Evolutionary conservation across 2,329 filamentous ascomycete genomes (phyloP), one percentile per base, ranked within the genome.

Genomic region (Colletotrichum sp.): DNA sequence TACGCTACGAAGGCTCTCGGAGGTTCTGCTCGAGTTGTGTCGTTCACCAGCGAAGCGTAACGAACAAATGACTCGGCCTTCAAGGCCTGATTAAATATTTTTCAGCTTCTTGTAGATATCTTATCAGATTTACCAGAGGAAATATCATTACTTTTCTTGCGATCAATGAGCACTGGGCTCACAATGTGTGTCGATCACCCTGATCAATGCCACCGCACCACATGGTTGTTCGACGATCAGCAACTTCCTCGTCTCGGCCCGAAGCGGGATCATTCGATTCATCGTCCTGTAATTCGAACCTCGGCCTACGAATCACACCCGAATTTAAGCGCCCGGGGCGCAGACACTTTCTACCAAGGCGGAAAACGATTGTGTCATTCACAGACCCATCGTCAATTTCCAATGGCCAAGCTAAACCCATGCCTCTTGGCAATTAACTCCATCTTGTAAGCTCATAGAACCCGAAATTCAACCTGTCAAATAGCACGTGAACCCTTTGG

Each of bases 1-100:
- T 88, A 83, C 80, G 88, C 88, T 0, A 89, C 88, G 2, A 82
- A 82, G 59, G 44, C 64, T 3, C n/a, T 81, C 5, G 80, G 80
- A 0, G 81, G 80, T 8, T 77, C 76, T 2, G 49, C 55, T 1
- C 24, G 49, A 5, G 62, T 76, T 13, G 52, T 68, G 30, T 70
- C 66, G 21, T 76, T 76, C 10, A 68, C 55, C 44, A 49, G n/a
- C 44, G 44, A 1, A 13, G 44, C 44, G 2, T 49, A 13, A 21
- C 10, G n/a, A 21, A 1, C 44, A 49, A 49, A 4, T 49, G 3
- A 6, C 18, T 12, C 39, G 18, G 18, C 0, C 39, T 12, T 49
- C 3, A 12, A 49, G 34, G 13, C 3, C 34, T 8, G 13, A 15
- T 28, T 28, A 28, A 28, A 28, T 28, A 28, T 28, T 15, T 49